Conservation (phyloP, 768 basidiomycete species). For the Basidioascus undulatus region DNA sequence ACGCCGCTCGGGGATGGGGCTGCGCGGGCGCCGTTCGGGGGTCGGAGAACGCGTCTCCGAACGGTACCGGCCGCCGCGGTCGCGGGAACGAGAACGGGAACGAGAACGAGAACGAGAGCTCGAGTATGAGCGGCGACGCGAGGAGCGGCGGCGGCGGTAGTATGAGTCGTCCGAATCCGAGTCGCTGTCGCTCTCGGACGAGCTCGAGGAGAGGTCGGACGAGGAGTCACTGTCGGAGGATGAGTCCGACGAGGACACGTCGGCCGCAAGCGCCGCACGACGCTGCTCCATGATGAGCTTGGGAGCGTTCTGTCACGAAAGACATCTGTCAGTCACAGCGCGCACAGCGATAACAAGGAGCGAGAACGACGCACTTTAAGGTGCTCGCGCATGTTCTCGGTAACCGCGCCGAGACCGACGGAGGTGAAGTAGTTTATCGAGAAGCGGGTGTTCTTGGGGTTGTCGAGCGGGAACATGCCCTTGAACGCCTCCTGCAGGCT, state of each 20-base stretch:
- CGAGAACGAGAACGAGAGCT: conserved; percentile 2
- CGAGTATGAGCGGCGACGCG: background rate
- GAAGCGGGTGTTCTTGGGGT: conserved; percentile 77
- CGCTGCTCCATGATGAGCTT: conserved; percentile 82
- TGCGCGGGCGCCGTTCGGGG: no score
- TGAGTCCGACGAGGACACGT: conserved; percentile 9
- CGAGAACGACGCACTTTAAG: conserved; percentile 38
- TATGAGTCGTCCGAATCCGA: conserved; percentile 1
- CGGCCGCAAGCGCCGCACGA: conserved; percentile 28
- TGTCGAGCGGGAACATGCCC: conserved; percentile 85
- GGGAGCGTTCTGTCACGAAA: conserved; percentile 54
- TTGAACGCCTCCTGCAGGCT: conserved; percentile 46
- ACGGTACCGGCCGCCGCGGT: background rate
- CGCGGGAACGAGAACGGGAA: conserved; percentile 1
- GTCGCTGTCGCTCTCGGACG: conserved; percentile 11
- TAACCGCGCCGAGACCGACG: conserved; percentile 67
- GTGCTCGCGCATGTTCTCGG: conserved; percentile 92
- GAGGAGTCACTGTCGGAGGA: conserved; percentile 14
- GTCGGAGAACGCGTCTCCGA: no score
- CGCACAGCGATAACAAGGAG: background rate
- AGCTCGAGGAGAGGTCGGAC: conserved; percentile 5
- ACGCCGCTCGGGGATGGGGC: no score
- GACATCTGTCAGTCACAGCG: conserved; percentile 3
- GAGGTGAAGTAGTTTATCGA: conserved; percentile 68
- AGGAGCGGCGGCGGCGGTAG: background rate